Conservation (phyloP, 2,329 filamentous ascomycete genomes). For the Diaporthe nobilis region DNA sequence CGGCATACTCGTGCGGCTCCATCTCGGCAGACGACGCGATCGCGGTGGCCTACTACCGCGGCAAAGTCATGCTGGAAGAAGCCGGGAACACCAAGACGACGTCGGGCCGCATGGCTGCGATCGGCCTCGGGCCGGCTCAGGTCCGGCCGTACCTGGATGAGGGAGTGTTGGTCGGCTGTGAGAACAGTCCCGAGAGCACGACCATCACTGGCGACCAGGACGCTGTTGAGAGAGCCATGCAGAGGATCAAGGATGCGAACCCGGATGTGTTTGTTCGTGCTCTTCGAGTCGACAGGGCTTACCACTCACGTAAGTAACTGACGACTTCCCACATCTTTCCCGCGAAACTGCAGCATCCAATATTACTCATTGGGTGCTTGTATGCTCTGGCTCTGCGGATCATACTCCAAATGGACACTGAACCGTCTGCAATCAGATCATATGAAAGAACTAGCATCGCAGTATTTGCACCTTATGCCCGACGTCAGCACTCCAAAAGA, state of each 20-base stretch:
- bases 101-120: conserved; percentile 37
- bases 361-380: conserved; percentile 40
- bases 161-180: conserved; percentile 33
- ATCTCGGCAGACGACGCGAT: conserved; percentile 43
- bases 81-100: conserved; percentile 7
- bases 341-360: conserved; percentile 48
- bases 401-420: conserved; percentile 32
- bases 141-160: not conserved
- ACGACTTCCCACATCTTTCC: conserved; percentile 42
- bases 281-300: not conserved
- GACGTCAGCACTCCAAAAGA: conserved; percentile 42
- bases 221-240: conserved; percentile 46
- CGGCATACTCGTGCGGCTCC: conserved; percentile 43
- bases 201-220: conserved; percentile 52
- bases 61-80: not conserved
- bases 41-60: conserved; percentile 44
- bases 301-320: conserved; percentile 42
- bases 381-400: conserved; percentile 19
- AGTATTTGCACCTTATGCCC: conserved; percentile 39
- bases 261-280: not conserved
- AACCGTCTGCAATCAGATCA: conserved; percentile 28
- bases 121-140: conserved; percentile 25
- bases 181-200: conserved; percentile 47
- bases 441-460: conserved; percentile 22
- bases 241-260: not conserved